These are phyloP conservation scores for Zasmidium angulare DNA, from an alignment of 2,329 filamentous ascomycete species.

Conservation along the genomic window DNA sequence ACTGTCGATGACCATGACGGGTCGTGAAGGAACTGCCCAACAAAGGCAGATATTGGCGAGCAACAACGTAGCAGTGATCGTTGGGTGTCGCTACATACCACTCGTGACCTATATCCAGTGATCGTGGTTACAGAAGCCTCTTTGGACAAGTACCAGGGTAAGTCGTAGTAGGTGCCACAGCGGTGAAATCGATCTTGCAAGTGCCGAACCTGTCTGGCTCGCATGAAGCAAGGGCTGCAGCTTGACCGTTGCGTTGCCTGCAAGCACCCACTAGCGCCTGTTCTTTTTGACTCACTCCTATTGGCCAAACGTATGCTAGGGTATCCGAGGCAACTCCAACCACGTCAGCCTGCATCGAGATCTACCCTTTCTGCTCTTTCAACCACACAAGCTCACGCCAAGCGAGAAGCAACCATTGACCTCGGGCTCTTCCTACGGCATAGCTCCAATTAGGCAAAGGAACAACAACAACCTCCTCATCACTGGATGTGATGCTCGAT, in stretches of 20 bases:
- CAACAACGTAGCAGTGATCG: no score
- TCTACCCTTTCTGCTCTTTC: neutral
- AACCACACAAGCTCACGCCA: no score
- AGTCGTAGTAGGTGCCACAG: no score
- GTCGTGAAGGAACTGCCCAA: no score
- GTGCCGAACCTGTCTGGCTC: no score
- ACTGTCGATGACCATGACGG: no score
- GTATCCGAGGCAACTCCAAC: neutral
- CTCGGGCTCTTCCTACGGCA: neutral
- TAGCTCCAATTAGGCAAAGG: neutral
- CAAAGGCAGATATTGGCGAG: no score
- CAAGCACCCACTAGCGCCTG: neutral
- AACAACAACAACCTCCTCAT: neutral
- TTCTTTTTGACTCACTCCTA: neutral
- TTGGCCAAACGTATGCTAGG: neutral
- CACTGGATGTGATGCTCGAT: neutral
- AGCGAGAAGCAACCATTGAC: neutral
- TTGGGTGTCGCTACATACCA: no score
- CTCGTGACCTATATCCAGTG: no score
- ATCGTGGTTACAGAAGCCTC: no score
- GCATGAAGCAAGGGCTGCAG: neutral
- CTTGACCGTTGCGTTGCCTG: neutral
- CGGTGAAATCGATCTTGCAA: no score
- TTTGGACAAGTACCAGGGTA: no score
- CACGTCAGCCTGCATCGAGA: neutral